Conservation (phyloP, 805 yeast species). For the Debaryomyces maramus region DNA sequence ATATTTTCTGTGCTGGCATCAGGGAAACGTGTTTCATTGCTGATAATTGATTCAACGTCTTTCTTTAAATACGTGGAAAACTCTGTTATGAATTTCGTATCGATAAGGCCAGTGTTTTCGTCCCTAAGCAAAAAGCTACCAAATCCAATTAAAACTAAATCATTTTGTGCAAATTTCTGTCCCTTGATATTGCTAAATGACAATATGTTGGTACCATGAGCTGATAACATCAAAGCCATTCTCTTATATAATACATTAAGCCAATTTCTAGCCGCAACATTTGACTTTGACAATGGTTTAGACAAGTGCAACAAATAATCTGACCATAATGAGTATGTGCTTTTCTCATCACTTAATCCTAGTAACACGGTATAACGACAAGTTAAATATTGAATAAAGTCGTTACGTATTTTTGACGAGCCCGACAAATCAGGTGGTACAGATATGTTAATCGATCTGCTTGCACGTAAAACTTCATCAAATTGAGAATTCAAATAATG, state of each 20-base stretch:
- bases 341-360: conserved; percentile 23
- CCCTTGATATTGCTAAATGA: conserved; percentile 15
- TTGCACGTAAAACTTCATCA: conserved; percentile 15
- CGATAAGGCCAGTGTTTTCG: conserved; percentile 15
- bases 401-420: conserved; percentile 11
- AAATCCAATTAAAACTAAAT: conserved; percentile 24
- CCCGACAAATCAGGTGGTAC: neutral
- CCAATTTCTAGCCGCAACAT: conserved; percentile 39
- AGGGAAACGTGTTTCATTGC: conserved; percentile 25
- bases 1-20: conserved; percentile 23
- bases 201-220: conserved; percentile 18
- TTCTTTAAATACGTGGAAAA: conserved; percentile 23
- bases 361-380: conserved; percentile 34
- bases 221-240: conserved; percentile 18
- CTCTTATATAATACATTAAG: conserved; percentile 24
- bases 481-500: conserved; percentile 26
- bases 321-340: conserved; percentile 24
- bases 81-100: conserved; percentile 23
- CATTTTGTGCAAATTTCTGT: conserved; percentile 25
- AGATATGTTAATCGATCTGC: neutral
- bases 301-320: conserved; percentile 26
- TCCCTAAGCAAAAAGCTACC: conserved; percentile 27
- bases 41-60: conserved; percentile 18
- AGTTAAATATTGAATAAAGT: conserved; percentile 31
- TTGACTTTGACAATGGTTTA: conserved; percentile 25